These are phyloP conservation scores for Plasmodium cynomolgi DNA, from an alignment of 169 alveolate species.

Conservation along the genomic window DNA sequence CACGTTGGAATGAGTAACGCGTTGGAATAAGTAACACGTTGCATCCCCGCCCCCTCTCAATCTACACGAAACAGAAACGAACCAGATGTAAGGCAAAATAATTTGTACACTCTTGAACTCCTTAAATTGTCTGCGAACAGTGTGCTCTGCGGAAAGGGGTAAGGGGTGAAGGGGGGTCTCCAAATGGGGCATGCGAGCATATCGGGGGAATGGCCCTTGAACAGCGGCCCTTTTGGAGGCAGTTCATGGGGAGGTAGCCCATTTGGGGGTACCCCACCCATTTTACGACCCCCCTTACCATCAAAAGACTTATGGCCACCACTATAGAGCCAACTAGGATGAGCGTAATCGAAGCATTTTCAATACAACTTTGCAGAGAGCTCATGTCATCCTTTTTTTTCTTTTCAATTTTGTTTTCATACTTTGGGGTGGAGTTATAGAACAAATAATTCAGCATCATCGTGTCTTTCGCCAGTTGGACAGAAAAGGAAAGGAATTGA, in stretches of 20 bases:
- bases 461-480: neutral
- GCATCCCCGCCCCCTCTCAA: neutral
- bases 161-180: neutral
- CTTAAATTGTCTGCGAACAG: constrained; percentile 2
- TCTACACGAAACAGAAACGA: neutral
- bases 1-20: neutral
- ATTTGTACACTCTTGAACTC: constrained; percentile 13
- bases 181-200: neutral
- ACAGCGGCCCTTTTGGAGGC: neutral
- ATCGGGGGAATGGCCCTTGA: neutral
- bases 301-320: constrained; percentile 17
- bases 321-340: constrained; percentile 37
- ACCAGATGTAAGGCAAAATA: constrained; percentile 59
- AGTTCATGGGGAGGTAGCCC: neutral
- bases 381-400: constrained; percentile 16
- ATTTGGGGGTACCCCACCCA: neutral
- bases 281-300: constrained; percentile 4
- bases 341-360: constrained; percentile 58
- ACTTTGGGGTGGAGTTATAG: neutral
- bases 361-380: constrained; percentile 31
- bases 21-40: neutral
- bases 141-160: constrained; percentile 12
- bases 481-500: neutral
- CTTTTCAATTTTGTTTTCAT: constrained; percentile 28
- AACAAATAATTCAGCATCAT: constrained; percentile 34